Base-by-base conservation (phyloP, 352 stramenopile genomes). In the Pythium aphanidermatum region DNA sequence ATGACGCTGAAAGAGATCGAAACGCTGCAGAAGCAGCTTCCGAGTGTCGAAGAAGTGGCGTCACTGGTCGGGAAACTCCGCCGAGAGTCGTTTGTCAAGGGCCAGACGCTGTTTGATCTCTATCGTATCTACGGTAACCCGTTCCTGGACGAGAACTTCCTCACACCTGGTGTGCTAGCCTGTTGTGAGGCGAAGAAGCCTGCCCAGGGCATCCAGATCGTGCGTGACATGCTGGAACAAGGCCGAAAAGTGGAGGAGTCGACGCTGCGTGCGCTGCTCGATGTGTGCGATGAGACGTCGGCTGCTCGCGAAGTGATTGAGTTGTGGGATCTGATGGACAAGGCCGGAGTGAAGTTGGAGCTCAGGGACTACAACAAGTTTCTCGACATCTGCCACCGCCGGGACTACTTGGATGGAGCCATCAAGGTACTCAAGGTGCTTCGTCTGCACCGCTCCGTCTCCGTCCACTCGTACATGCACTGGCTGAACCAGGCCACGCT, bases 61-160 rank as follows among this genome's bases (percentile, higher is more conserved):
- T 32, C 55, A 26, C 45, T 90, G 8, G 78, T 87, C 5, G 57
- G 50, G 5, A 78, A 81, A 25, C 63, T 90, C 14, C 74, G 77
- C 35, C 58, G 57, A 19, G 65, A 86, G 38, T 91, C 81, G 44
- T 92, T 92, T 47, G 49, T 73, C 32, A 75, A 86, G 50, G 79
- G 75, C 19, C 73, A 88, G 46, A 78, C 65, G 45, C 60, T 92
- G 24, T 92, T 92, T 45, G 78, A 92, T 47, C 60, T 92, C 31
- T 92, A 91, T 51, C 77, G 81, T 21, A 89, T 91, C 62, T 90
- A 84, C 55, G 81, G 81, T 30, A 92, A 92, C 46, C 75, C 81
- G 45, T 87, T 76, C 24, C 48, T 92, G 51, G 81, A 91, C 49
- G 74, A 90, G 45, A 81, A 80, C 34, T 92, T 92, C 23, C 54